phyloP scores from a whole-genome alignment of 2,329 filamentous ascomycete genomes.

The Colletotrichum coccodes region DNA sequence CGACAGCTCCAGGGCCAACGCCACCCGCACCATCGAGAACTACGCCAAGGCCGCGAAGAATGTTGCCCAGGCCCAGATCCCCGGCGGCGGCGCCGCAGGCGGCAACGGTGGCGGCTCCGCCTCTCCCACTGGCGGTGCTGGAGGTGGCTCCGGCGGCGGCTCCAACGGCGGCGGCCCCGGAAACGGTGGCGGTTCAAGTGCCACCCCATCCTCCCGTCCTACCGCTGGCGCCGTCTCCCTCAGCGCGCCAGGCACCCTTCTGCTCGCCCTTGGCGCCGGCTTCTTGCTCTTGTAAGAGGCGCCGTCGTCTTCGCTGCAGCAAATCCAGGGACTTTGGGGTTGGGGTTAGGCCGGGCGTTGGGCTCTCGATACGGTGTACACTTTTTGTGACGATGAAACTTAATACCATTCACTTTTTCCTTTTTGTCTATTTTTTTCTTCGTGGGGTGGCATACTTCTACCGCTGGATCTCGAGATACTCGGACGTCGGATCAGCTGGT shows the following conservation, averaged over 20 bases:
- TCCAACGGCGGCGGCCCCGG: slow-evolving; percentile 29
- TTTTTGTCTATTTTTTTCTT: slow-evolving; percentile 8
- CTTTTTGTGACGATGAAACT: slow-evolving; percentile 22
- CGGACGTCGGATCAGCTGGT: not conserved
- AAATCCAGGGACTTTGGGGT: not conserved
- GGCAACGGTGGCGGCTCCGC: slow-evolving; percentile 31
- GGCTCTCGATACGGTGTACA: slow-evolving; percentile 21
- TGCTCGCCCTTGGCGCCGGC: slow-evolving; percentile 54
- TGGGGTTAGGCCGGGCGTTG: slow-evolving; percentile 10
- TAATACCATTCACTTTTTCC: slow-evolving; percentile 31
- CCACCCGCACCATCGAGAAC: slow-evolving; percentile 59
- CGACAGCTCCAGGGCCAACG: slow-evolving; percentile 59
- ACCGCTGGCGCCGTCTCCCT: slow-evolving; percentile 43
- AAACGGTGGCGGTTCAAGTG: slow-evolving; percentile 20
- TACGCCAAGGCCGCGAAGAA: slow-evolving; percentile 54
- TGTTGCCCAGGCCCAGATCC: slow-evolving; percentile 39
- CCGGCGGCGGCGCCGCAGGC: slow-evolving; percentile 31
- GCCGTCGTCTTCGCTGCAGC: not conserved
- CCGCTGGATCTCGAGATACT: not conserved
- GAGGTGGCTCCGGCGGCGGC: slow-evolving; percentile 34
- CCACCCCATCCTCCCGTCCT: slow-evolving; percentile 12
- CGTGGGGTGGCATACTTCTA: not conserved
- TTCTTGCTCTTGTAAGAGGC: slow-evolving; percentile 51
- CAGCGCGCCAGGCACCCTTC: slow-evolving; percentile 51
- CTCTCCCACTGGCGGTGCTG: slow-evolving; percentile 34